These are phyloP conservation scores for Diversispora eburnea DNA, from an alignment of 192 early-diverging fungal genomes.

Conservation along the genomic window DNA sequence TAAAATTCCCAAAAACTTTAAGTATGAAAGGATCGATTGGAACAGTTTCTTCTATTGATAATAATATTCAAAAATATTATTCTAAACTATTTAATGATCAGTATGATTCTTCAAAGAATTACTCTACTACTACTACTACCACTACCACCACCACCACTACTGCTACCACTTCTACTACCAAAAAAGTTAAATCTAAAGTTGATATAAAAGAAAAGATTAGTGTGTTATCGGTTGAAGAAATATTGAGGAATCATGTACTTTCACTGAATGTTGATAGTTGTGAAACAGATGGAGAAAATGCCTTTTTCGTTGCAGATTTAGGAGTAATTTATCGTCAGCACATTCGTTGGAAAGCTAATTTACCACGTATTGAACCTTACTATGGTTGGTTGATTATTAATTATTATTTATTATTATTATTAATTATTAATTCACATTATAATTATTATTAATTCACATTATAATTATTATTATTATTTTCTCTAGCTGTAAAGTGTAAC, in stretches of 20 bases:
- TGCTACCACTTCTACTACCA: too few relatives aligned
- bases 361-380: constrained; percentile 95
- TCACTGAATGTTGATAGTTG: background rate
- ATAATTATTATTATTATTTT: background rate
- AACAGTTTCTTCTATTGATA: background rate
- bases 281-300: constrained; percentile 72
- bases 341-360: constrained; percentile 70
- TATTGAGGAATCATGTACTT: constrained; percentile 2
- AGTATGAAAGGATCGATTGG: background rate
- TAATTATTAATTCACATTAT: background rate
- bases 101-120: background rate
- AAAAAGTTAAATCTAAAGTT: too few relatives aligned
- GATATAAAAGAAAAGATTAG: background rate
- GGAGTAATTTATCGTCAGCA: constrained; percentile 89
- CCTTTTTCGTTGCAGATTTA: constrained; percentile 95
- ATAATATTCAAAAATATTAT: background rate
- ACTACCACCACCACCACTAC: background rate
- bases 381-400: constrained; percentile 59
- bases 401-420: background rate
- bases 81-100: background rate
- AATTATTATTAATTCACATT: background rate
- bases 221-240: constrained; percentile 15
- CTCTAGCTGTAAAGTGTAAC: constrained; percentile 92
- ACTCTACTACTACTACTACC: background rate
- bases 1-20: background rate